phyloP scores from a whole-genome alignment of 1,284 basidiomycete genomes.

The Ganoderma multipileum region DNA sequence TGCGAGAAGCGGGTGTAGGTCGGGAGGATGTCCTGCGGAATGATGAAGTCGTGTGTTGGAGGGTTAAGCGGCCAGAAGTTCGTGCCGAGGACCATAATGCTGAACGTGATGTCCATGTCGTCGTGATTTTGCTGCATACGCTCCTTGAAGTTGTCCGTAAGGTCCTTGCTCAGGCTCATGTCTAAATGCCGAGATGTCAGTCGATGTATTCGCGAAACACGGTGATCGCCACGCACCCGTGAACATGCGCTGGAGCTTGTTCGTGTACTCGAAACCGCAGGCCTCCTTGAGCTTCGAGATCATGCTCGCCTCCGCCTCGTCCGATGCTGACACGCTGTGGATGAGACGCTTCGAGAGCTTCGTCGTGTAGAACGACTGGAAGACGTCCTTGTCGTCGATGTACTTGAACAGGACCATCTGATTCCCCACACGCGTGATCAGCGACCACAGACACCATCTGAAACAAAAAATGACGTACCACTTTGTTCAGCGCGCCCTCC shows the following conservation, averaged over 20 bases:
- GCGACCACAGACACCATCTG: not conserved
- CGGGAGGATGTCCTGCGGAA: conserved; percentile 87
- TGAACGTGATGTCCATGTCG: conserved; percentile 90
- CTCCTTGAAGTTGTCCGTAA: conserved; percentile 97
- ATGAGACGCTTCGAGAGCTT: conserved; percentile 97
- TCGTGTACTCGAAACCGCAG: conserved; percentile 98
- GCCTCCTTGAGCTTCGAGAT: conserved; percentile 98
- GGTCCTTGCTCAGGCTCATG: conserved; percentile 94
- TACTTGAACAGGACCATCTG: conserved; percentile 99
- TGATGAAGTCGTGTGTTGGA: conserved; percentile 85
- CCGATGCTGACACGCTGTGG: conserved; percentile 91
- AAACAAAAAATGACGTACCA: conserved; percentile 62
- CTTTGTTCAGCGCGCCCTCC: conserved; percentile 90
- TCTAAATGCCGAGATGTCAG: conserved; percentile 55
- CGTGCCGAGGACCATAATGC: conserved; percentile 93
- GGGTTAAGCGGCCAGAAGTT: conserved; percentile 96
- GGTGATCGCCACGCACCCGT: conserved; percentile 63
- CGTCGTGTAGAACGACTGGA: conserved; percentile 99
- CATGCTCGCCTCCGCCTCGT: conserved; percentile 98
- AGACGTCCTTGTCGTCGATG: conserved; percentile 99
- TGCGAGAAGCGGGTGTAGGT: conserved; percentile 93
- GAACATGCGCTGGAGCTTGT: conserved; percentile 98
- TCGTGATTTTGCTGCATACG: conserved; percentile 87
- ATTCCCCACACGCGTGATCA: not conserved
- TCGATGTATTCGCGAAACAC: conserved; percentile 11